A percentile compares a stretch with the other conserved stretches of the same genome.
phyloP scores from a whole-genome alignment of 352 stramenopile species.

The Thraustochytrium striatum region DNA sequence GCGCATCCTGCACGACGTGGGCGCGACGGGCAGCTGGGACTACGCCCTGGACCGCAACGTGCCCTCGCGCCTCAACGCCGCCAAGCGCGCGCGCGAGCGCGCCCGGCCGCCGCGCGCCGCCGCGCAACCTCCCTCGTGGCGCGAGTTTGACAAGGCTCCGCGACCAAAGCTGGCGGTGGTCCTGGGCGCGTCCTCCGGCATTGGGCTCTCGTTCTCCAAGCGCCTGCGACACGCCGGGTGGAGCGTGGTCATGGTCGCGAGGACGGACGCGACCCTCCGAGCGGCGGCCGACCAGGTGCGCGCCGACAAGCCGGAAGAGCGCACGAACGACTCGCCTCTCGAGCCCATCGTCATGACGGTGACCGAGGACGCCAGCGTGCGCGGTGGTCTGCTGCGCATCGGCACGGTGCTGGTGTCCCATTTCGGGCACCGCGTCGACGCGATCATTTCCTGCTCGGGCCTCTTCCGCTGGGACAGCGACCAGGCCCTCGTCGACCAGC shows the following conservation, averaged over 20 bases:
- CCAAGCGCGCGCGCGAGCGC: neutral
- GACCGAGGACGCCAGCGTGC: neutral
- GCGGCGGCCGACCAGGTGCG: slow-evolving; percentile 7
- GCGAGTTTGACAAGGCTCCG: too few relatives aligned
- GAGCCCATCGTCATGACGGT: slow-evolving; percentile 17
- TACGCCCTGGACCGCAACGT: slow-evolving; percentile 12
- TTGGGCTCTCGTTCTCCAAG: slow-evolving; percentile 16
- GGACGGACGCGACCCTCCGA: neutral
- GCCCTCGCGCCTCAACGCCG: neutral
- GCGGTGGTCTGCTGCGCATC: neutral
- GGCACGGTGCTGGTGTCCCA: neutral
- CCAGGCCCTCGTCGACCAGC: neutral
- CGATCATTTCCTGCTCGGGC: neutral
- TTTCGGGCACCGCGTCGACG: neutral
- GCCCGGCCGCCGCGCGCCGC: too few relatives aligned
- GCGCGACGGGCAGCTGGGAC: slow-evolving; percentile 16
- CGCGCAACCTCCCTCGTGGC: too few relatives aligned
- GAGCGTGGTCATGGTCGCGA: slow-evolving; percentile 24
- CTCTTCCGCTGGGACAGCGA: slow-evolving; percentile 21
- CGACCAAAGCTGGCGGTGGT: slow-evolving; percentile 22
- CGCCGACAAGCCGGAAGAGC: neutral
- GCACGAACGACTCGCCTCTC: neutral
- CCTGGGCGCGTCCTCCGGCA: neutral
- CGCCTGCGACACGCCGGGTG: neutral
- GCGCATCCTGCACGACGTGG: slow-evolving; percentile 1